Conservation (phyloP, 1,284 basidiomycete genomes). For the Ganoderma meredithae region DNA sequence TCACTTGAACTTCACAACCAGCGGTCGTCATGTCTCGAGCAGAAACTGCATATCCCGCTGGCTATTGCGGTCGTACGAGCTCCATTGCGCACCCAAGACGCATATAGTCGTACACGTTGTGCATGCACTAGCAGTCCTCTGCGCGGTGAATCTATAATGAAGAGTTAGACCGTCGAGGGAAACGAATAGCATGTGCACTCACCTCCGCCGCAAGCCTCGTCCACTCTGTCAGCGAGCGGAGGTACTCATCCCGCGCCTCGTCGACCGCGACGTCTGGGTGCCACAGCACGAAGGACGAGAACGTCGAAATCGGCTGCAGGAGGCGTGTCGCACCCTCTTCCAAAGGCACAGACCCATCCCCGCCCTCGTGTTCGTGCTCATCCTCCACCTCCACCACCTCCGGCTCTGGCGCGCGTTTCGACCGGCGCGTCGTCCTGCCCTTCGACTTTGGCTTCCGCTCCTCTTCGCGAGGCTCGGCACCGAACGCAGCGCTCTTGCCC, state of each 20-base stretch:
- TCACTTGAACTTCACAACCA: background rate
- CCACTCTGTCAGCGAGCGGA: constrained; percentile 72
- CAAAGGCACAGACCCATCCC: constrained; percentile 28
- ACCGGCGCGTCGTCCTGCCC: constrained; percentile 31
- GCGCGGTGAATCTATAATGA: constrained; percentile 22
- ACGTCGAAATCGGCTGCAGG: constrained; percentile 58
- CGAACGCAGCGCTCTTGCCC: constrained; percentile 28
- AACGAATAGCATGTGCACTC: constrained; percentile 26
- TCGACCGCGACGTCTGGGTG: constrained; percentile 74
- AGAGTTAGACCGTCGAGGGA: background rate
- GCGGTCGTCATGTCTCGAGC: background rate
- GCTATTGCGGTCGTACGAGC: background rate
- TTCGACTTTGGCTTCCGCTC: constrained; percentile 16
- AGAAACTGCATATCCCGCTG: background rate
- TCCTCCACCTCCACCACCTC: constrained; percentile 30
- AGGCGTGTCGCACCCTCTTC: constrained; percentile 42
- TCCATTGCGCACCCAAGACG: background rate
- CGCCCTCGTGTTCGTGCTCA: constrained; percentile 25
- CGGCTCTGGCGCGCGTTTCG: constrained; percentile 35
- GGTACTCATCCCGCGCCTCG: constrained; percentile 72
- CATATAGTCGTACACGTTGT: constrained; percentile 2
- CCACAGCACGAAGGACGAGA: constrained; percentile 74
- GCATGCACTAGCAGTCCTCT: constrained; percentile 20
- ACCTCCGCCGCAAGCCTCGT: constrained; percentile 64
- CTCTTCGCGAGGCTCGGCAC: constrained; percentile 20